Conservation (phyloP, 306 rosid species). For the Trifolium pratense region DNA sequence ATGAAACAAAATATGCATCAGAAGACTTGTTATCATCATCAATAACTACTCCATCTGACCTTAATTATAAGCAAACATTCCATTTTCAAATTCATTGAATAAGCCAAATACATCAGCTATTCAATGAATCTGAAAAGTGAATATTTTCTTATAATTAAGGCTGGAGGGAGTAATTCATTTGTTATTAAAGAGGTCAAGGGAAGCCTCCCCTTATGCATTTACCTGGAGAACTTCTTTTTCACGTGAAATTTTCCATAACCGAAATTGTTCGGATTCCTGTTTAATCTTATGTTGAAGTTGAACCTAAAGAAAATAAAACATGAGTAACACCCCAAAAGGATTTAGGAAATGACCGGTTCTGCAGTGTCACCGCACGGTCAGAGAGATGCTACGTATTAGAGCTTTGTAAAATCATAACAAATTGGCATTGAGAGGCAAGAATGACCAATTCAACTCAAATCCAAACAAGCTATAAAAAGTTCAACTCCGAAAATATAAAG, state of each 20-base stretch:
- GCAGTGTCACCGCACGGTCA: background rate
- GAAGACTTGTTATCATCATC: conserved; percentile 25
- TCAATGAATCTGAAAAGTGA: too few species aligned
- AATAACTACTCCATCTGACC: too few species aligned
- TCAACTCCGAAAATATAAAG: conserved; percentile 20
- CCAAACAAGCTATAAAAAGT: conserved; percentile 2
- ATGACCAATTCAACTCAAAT: background rate
- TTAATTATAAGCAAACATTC: too few species aligned
- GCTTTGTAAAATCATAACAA: background rate
- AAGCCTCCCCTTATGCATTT: conserved; percentile 37
- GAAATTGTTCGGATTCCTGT: conserved; percentile 97
- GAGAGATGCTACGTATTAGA: background rate
- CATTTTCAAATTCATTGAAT: too few species aligned
- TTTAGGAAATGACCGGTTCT: background rate
- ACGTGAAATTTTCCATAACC: conserved; percentile 90
- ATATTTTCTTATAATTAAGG: too few species aligned
- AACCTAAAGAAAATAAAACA: conserved; percentile 55
- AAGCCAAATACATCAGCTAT: too few species aligned
- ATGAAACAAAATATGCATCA: conserved; percentile 40
- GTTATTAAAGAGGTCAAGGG: conserved; percentile 6
- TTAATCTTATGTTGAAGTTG: conserved; percentile 95
- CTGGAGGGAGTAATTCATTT: too few species aligned
- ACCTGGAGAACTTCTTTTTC: conserved; percentile 99
- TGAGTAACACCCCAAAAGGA: conserved; percentile 7
- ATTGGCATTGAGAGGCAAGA: background rate